Evolutionary conservation across 129 eudicot species (phyloP), one percentile per base, ranked within the genome.

Genomic region (Pittosporum tobira): DNA sequence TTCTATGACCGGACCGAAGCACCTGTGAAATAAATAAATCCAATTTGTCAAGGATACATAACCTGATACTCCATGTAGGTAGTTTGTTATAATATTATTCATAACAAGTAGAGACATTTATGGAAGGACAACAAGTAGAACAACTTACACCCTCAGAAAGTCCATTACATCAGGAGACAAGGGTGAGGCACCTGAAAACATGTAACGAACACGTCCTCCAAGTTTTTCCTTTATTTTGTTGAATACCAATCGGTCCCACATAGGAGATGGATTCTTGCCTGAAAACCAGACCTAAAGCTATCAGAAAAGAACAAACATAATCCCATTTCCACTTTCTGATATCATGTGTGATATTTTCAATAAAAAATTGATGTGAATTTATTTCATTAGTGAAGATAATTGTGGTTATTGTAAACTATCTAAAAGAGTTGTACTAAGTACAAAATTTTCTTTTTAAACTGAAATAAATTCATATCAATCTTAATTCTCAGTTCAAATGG

Each of bases 121-220:
- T 26, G 25, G 25, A 13, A 0, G 43, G 18, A n/a, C n/a, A 8
- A 56, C 27, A 11, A 4, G n/a, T 16, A 19, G 10, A 34, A 12
- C 38, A 62, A 50, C 94, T 77, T 73, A 88, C 96, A 88, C 88
- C 67, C 77, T 83, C 28, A 88, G 70, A 70, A 88, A 88, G 67
- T 83, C 94, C 94, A 87, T 72, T 49, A 87, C 88, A 75, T 87
- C 94, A 38, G 94, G 66, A 60, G 96, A 88, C 71, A 88, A 68
- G 6, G 96, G 94, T 51, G 96, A 88, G 45, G 94, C 96, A 60
- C 94, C 88, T 12, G 96, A 88, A 50, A 73, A 72, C 77, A 88
- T 88, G 54, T 54, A 75, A 57, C 96, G 96, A 64, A 88, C 85
- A 26, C 94, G 73, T 52, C 96, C 96, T 27, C 96, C 96, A 37